Percentiles rank a stretch among this genome's conserved stretches.
Evolutionary conservation across 805 yeast species (phyloP).

Genomic region (Starmerella scarabaei): DNA sequence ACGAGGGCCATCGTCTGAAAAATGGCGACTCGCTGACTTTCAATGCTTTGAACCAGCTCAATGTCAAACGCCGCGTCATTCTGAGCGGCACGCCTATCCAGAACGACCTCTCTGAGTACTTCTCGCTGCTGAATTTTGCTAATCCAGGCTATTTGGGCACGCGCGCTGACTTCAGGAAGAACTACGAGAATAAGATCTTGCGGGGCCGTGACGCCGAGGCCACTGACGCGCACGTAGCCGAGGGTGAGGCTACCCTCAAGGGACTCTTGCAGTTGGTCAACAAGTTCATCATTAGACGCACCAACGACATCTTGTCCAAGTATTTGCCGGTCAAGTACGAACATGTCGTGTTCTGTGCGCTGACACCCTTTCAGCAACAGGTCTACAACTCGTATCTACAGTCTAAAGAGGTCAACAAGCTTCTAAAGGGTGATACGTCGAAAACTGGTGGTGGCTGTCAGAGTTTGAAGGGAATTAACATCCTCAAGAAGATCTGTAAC

Average conservation of each 20-base stretch:
- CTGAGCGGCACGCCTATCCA: conserved; percentile 95
- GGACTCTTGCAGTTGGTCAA: conserved; percentile 69
- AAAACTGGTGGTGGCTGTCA: conserved; percentile 45
- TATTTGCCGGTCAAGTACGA: conserved; percentile 93
- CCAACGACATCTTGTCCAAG: conserved; percentile 87
- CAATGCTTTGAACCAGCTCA: conserved; percentile 68
- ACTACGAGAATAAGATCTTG: conserved; percentile 68
- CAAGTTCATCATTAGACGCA: conserved; percentile 82
- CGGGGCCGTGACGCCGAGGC: conserved; percentile 85
- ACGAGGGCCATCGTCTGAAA: conserved; percentile 72
- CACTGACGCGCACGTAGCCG: conserved; percentile 56
- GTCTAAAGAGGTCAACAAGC: conserved; percentile 59
- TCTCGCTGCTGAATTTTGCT: conserved; percentile 78
- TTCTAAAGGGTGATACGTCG: conserved; percentile 35
- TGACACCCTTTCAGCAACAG: conserved; percentile 61
- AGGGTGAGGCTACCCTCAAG: conserved; percentile 55
- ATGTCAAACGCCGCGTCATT: conserved; percentile 79
- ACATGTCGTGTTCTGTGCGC: conserved; percentile 83
- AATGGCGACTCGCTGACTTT: conserved; percentile 89
- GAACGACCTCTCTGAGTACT: conserved; percentile 87
- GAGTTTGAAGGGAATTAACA: conserved; percentile 79
- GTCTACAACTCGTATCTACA: conserved; percentile 64
- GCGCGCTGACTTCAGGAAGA: conserved; percentile 67
- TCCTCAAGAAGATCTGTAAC: conserved; percentile 79
- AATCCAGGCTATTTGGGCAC: conserved; percentile 89